Conservation (phyloP, 2,329 filamentous ascomycete species). For the Cryphonectria naterciae region DNA sequence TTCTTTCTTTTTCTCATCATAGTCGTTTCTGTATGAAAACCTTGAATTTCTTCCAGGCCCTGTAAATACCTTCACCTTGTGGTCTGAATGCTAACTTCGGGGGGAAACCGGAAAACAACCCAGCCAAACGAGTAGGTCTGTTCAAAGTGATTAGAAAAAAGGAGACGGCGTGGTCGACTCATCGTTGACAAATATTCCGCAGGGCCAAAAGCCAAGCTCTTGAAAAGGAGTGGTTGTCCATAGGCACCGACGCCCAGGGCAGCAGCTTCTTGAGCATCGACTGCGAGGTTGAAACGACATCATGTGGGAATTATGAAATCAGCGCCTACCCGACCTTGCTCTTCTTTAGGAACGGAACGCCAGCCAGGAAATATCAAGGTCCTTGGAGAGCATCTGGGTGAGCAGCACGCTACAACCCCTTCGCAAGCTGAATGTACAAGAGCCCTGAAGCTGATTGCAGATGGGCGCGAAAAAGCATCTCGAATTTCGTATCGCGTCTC, state of each 20-base stretch:
- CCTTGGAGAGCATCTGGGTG: constrained; percentile 31
- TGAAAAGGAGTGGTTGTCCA: constrained; percentile 33
- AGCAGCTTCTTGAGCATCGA: constrained; percentile 33
- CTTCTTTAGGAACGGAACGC: constrained; percentile 30
- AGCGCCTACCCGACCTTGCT: constrained; percentile 31
- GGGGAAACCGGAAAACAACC: neutral
- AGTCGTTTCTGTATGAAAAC: constrained; percentile 30
- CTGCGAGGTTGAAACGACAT: constrained; percentile 27
- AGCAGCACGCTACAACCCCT: constrained; percentile 9
- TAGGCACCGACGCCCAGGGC: constrained; percentile 15
- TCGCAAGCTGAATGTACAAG: neutral
- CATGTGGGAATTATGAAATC: constrained; percentile 29
- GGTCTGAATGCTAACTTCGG: constrained; percentile 8
- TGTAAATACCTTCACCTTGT: too few species aligned
- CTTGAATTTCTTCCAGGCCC: neutral
- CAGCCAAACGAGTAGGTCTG: constrained; percentile 26
- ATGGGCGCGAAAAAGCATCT: constrained; percentile 30
- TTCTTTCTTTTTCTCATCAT: neutral
- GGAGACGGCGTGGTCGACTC: constrained; percentile 7
- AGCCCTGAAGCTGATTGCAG: neutral
- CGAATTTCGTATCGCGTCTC: constrained; percentile 34
- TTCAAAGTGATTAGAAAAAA: neutral
- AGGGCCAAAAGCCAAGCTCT: constrained; percentile 30
- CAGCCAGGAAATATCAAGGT: constrained; percentile 31
- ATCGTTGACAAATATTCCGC: neutral